A percentile compares a stretch with the other conserved stretches of the same genome.
Conservation (phyloP, 2,329 filamentous ascomycete species). For the Aspergillus awamori region DNA sequence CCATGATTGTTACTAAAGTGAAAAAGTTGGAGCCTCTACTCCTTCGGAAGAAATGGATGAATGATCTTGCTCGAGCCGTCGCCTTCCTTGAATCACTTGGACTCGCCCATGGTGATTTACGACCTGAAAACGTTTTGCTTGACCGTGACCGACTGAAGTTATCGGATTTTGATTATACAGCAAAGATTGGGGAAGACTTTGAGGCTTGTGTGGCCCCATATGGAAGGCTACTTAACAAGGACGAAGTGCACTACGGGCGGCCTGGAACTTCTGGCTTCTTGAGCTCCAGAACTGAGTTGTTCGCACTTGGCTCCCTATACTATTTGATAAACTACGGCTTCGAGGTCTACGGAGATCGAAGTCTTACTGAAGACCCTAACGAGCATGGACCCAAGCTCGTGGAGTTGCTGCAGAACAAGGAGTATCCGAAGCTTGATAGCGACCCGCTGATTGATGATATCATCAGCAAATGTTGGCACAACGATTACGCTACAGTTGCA, state of each 20-base stretch:
- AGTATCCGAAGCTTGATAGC: conserved; percentile 29
- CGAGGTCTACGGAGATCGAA: conserved; percentile 33
- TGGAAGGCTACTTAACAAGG: conserved; percentile 29
- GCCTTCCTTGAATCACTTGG: conserved; percentile 37
- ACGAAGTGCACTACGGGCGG: conserved; percentile 23
- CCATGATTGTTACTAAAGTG: conserved; percentile 28
- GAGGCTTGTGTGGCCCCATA: conserved; percentile 31
- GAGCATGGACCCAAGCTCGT: conserved; percentile 27
- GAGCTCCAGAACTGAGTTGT: conserved; percentile 35
- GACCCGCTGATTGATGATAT: conserved; percentile 30
- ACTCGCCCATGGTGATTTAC: conserved; percentile 37
- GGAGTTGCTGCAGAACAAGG: conserved; percentile 28
- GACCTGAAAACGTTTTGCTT: conserved; percentile 36
- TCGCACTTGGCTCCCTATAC: conserved; percentile 36
- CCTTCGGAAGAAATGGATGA: conserved; percentile 36
- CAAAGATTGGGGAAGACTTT: conserved; percentile 27
- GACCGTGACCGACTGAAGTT: conserved; percentile 33
- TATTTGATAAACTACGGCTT: conserved; percentile 38
- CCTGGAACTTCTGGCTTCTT: conserved; percentile 26
- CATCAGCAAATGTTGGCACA: conserved; percentile 29
- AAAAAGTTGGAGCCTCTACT: conserved; percentile 29
- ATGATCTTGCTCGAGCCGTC: conserved; percentile 34
- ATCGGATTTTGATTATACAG: conserved; percentile 34
- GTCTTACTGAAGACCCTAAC: conserved; percentile 27
- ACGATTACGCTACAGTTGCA: conserved; percentile 23